These are phyloP conservation scores for Pichia cactophila DNA, from an alignment of 1,139 yeast species.

Conservation along the genomic window DNA sequence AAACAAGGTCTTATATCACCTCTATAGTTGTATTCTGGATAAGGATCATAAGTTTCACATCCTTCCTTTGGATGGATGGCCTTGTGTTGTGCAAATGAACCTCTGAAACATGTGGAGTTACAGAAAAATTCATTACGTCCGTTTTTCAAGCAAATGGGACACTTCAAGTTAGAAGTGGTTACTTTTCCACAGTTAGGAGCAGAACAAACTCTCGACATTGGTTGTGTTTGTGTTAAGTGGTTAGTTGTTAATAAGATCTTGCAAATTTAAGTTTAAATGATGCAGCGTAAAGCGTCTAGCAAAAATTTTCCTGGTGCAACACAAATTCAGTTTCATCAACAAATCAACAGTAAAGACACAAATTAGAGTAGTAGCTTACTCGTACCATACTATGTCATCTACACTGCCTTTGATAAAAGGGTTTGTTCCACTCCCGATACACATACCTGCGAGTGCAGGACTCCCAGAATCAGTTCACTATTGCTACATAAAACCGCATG, in stretches of 20 bases:
- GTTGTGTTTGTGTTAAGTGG: neutral
- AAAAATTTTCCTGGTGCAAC: neutral
- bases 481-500: constrained; percentile 58
- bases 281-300: neutral
- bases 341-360: too few relatives aligned
- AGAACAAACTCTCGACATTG: constrained; percentile 37
- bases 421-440: constrained; percentile 44
- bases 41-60: constrained; percentile 66
- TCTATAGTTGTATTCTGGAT: constrained; percentile 65
- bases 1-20: constrained; percentile 74
- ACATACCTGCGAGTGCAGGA: constrained; percentile 29
- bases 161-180: constrained; percentile 68
- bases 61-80: constrained; percentile 42
- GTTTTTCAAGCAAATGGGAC: constrained; percentile 85
- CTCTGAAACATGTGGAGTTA: constrained; percentile 75
- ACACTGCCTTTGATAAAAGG: constrained; percentile 36
- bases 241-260: too few relatives aligned
- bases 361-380: neutral
- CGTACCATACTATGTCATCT: neutral
- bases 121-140: constrained; percentile 64
- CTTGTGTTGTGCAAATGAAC: constrained; percentile 59
- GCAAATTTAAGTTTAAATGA: too few relatives aligned
- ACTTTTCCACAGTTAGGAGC: constrained; percentile 80
- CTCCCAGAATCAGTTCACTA: constrained; percentile 34
- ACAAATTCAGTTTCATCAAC: too few relatives aligned